These are phyloP conservation scores for Cyclotella choctawhatcheeana DNA, from an alignment of 108 stramenopile species.

Conservation along the genomic window DNA sequence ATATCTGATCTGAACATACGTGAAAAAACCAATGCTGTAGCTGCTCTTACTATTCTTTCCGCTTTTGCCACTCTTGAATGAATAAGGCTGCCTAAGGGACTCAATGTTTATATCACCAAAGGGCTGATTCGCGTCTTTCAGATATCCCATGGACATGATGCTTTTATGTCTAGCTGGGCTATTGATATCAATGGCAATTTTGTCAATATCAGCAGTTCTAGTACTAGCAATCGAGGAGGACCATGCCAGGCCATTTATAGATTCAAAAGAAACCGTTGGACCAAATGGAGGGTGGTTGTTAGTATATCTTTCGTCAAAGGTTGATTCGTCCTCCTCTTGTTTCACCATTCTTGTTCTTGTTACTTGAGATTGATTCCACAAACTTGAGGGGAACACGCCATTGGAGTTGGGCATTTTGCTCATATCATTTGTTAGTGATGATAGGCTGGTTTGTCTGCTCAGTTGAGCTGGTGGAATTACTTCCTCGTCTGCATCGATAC, in stretches of 20 bases:
- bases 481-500: not conserved
- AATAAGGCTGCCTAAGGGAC: too few species aligned
- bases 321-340: not conserved
- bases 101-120: not conserved
- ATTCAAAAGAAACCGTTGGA: not conserved
- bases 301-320: constrained; percentile 4
- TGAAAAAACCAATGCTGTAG: not conserved
- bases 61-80: not conserved
- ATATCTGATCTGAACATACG: not conserved
- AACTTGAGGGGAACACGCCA: not conserved
- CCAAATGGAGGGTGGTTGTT: not conserved
- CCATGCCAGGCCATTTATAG: not conserved
- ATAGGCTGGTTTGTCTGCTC: not conserved
- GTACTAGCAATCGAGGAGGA: not conserved
- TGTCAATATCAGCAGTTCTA: not conserved
- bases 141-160: not conserved
- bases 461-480: not conserved
- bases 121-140: not conserved
- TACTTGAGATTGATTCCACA: not conserved
- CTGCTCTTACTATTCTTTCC: not conserved
- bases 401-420: not conserved
- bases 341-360: too few species aligned
- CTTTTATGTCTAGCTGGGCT: not conserved
- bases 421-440: not conserved
- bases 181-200: not conserved